phyloP scores from a whole-genome alignment of 169 alveolate species.

The Plasmodium adleri region DNA sequence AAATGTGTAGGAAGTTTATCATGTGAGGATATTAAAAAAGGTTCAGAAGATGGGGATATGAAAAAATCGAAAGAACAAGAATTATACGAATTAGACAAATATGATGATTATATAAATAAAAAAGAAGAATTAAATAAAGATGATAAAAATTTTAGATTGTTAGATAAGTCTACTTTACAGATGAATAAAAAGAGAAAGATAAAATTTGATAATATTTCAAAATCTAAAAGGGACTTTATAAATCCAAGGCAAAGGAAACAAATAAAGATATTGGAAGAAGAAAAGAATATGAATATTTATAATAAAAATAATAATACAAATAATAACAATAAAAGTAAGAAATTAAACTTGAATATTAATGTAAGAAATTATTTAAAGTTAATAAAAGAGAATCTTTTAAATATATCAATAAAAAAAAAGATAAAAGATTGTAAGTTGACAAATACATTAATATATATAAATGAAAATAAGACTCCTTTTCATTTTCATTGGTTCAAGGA shows the following conservation, averaged over 20 bases:
- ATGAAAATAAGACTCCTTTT: slow-evolving; percentile 51
- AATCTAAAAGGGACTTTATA: slow-evolving; percentile 29
- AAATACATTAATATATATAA: slow-evolving; percentile 41
- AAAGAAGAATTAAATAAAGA: slow-evolving; percentile 8
- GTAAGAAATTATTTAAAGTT: slow-evolving; percentile 36
- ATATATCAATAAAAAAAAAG: slow-evolving; percentile 33
- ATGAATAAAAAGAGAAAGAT: neutral
- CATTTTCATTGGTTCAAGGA: slow-evolving; percentile 49
- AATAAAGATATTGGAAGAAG: slow-evolving; percentile 8
- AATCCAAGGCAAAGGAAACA: slow-evolving; percentile 66
- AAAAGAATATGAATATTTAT: neutral
- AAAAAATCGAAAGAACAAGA: slow-evolving; percentile 20
- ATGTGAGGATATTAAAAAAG: neutral
- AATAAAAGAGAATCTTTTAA: slow-evolving; percentile 23
- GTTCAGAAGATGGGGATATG: neutral
- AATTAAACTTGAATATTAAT: slow-evolving; percentile 48
- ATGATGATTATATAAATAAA: slow-evolving; percentile 34
- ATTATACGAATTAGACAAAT: slow-evolving; percentile 31
- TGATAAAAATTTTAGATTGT: neutral
- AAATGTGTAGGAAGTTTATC: too few relatives aligned
- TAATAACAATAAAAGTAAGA: slow-evolving; percentile 9
- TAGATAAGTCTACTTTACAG: neutral
- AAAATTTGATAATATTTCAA: neutral
- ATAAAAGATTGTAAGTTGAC: slow-evolving; percentile 33
- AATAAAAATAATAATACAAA: neutral